Conservation (phyloP, 1,284 basidiomycete species). For the Omphalotus olearius region DNA sequence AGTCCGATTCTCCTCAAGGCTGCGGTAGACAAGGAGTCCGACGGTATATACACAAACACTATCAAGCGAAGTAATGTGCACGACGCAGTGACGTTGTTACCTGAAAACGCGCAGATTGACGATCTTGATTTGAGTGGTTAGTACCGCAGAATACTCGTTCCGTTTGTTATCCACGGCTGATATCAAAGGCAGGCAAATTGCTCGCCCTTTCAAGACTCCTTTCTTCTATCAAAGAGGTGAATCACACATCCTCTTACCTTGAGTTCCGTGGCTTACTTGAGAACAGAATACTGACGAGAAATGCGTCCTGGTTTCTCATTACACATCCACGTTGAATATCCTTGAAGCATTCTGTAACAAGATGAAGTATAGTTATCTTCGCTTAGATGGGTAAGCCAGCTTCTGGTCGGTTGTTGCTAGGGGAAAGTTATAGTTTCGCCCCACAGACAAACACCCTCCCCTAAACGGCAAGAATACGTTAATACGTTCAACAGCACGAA, state of each 20-base stretch:
- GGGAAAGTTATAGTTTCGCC: slow-evolving; percentile 2
- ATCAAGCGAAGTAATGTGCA: slow-evolving; percentile 48
- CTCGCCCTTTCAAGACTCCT: slow-evolving; percentile 75
- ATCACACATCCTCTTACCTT: slow-evolving; percentile 13
- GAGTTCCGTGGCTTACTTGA: slow-evolving; percentile 1
- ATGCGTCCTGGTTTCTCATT: slow-evolving; percentile 89
- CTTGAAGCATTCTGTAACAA: slow-evolving; percentile 84
- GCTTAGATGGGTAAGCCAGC: slow-evolving; percentile 78
- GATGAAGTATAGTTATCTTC: slow-evolving; percentile 73
- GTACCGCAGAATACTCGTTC: slow-evolving; percentile 14
- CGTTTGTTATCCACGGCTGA: background rate
- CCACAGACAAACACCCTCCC: slow-evolving; percentile 70
- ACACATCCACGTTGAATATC: slow-evolving; percentile 88
- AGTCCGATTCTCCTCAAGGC: slow-evolving; percentile 85
- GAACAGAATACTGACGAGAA: slow-evolving; percentile 81
- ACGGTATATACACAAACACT: slow-evolving; percentile 31
- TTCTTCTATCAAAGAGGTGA: slow-evolving; percentile 54
- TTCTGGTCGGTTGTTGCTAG: background rate
- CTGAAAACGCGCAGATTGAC: slow-evolving; percentile 53
- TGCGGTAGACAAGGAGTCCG: slow-evolving; percentile 57
- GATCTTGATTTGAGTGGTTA: slow-evolving; percentile 77
- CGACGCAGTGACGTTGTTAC: slow-evolving; percentile 68
- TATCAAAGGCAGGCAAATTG: slow-evolving; percentile 70
- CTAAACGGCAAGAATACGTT: slow-evolving; percentile 81
- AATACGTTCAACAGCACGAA: slow-evolving; percentile 77